Evolutionary conservation across 495 filamentous ascomycete species (phyloP), one percentile per base, ranked within the genome.

Genomic region (Neurospora sp.): DNA sequence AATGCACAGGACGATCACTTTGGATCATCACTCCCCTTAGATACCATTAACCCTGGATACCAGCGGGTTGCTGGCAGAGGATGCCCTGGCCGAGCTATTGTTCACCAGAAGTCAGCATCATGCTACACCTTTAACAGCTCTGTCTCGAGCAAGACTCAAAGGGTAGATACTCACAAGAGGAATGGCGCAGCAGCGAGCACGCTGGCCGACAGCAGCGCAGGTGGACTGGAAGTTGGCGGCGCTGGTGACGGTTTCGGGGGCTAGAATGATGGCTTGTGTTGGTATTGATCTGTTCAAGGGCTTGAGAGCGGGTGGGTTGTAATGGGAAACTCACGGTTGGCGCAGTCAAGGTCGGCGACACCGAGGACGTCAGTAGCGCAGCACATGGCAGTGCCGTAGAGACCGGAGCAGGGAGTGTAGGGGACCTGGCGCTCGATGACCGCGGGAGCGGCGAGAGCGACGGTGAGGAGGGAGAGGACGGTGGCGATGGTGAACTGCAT

Each of bases 281-380:
- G 76, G 74, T 40, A 39, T 38, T 37, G 39, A 3, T 8, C 18
- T n/a, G n/a, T 1, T 20, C 27, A 27, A 27, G 1, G 27, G 27
- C 27, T n/a, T n/a, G n/a, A 27, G 1, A 1, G 27, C 27, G 27
- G 27, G 27, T n/a, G 7, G 9, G 44, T 18, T n/a, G 48, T 59
- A 0, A 40, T 35, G 12, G 70, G 39, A 35, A 6, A 78, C 79
- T 69, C 70, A 81, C 79, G 82, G 74, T 79, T 76, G 40, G 74
- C 79, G 78, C 83, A 85, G 78, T 85, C 82, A 12, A 84, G 80
- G 71, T 84, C 78, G 0, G 79, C 82, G 53, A 84, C 68, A 41
- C 83, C 82, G 8, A 84, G 81, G 20, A 84, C 80, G 72, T 84
- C 83, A 5, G 82, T 83, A 5, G 82, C 81, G 72, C 83, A 84